Conservation (phyloP, 306 rosid species). For the Spatholobus suberectus region DNA sequence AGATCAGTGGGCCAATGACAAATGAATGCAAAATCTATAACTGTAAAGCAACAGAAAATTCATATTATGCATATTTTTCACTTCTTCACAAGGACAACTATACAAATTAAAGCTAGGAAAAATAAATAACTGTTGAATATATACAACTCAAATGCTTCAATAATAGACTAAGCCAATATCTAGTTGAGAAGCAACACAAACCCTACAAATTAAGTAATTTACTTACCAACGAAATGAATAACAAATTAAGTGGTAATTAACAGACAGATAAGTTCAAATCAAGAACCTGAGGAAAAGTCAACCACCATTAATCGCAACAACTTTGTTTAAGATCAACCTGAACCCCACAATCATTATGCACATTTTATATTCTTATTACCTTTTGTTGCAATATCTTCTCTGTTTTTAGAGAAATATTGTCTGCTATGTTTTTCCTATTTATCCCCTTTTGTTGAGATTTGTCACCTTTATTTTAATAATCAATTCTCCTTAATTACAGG, state of each 20-base stretch:
- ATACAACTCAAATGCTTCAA: not conserved
- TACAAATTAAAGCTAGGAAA: not conserved
- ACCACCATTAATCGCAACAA: not conserved
- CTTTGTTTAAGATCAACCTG: not conserved
- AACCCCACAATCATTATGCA: not conserved
- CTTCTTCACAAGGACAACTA: constrained; percentile 18
- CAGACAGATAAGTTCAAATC: not conserved
- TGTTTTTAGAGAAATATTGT: not conserved
- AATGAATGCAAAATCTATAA: constrained; percentile 5
- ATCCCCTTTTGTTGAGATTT: not conserved
- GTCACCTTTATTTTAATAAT: not conserved
- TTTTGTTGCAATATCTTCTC: not conserved
- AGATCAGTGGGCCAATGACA: not conserved
- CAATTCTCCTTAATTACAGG: not conserved
- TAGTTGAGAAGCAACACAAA: constrained; percentile 18
- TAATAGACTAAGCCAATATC: not conserved
- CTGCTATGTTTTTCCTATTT: not conserved
- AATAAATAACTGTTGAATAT: not conserved
- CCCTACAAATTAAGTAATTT: not conserved
- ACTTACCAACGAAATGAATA: not conserved
- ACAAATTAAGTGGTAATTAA: not conserved
- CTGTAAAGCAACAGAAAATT: not conserved
- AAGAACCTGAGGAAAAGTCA: not conserved
- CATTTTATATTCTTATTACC: not conserved
- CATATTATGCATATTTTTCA: not conserved